Conservation (phyloP, 495 filamentous ascomycete genomes). For the Xeromyces bisporus region DNA sequence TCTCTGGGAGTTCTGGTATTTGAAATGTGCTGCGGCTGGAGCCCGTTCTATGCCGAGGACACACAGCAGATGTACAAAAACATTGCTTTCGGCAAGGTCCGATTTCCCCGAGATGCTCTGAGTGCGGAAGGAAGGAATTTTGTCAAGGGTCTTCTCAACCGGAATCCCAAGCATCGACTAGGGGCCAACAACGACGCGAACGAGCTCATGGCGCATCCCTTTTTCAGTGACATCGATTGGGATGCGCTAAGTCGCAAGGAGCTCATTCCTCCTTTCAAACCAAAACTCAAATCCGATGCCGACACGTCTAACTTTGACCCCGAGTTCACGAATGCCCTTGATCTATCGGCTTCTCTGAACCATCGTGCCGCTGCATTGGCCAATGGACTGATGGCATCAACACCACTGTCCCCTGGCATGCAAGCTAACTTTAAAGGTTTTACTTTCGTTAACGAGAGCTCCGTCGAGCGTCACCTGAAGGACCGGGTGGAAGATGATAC, state of each 20-base stretch:
- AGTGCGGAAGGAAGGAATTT: constrained; percentile 92
- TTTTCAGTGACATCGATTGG: constrained; percentile 93
- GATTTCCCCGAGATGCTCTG: constrained; percentile 87
- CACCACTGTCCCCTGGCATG: constrained; percentile 81
- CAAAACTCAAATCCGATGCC: constrained; percentile 81
- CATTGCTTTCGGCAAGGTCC: constrained; percentile 95
- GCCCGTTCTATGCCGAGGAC: constrained; percentile 95
- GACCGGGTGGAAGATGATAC: constrained; percentile 63
- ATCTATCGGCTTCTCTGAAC: constrained; percentile 69
- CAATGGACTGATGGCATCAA: constrained; percentile 64
- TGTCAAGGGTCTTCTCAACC: constrained; percentile 91
- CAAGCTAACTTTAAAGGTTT: constrained; percentile 98
- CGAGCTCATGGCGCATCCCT: constrained; percentile 85
- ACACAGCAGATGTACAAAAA: constrained; percentile 99
- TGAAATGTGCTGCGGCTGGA: constrained; percentile 99
- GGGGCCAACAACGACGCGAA: constrained; percentile 84
- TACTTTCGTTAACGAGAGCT: constrained; percentile 94
- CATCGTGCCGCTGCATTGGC: constrained; percentile 65
- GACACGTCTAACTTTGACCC: constrained; percentile 98
- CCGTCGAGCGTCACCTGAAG: constrained; percentile 77
- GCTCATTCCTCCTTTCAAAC: constrained; percentile 95
- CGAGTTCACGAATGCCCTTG: constrained; percentile 90
- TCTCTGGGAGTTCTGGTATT: constrained; percentile 94
- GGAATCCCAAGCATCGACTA: constrained; percentile 88
- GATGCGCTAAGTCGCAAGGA: constrained; percentile 67